These are phyloP conservation scores for barrel medic (Medicago truncatula) DNA, from an alignment of 306 rosid genomes.

Conservation along the genomic window DNA sequence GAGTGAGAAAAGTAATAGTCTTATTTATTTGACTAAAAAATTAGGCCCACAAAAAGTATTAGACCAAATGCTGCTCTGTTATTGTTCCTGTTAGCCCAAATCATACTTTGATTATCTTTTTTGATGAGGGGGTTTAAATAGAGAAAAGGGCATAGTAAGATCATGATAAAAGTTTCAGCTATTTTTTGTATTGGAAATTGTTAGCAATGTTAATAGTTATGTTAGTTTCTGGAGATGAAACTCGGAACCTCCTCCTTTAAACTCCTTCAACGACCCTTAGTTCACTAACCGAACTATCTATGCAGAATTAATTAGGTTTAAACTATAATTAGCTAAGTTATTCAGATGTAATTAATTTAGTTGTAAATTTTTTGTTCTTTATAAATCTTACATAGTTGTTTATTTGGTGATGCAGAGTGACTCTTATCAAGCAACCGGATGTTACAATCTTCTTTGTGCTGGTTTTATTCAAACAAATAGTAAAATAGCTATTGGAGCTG, in stretches of 20 bases:
- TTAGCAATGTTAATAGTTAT: too few relatives aligned
- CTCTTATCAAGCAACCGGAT: conserved; percentile 79
- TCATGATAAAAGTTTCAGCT: background rate
- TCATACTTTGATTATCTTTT: background rate
- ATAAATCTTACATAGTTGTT: background rate
- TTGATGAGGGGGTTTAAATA: background rate
- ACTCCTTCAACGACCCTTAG: too few relatives aligned
- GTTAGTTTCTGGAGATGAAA: too few relatives aligned
- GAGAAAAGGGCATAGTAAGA: background rate
- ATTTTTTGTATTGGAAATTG: too few relatives aligned
- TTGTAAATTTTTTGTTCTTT: background rate
- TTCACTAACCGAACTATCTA: too few relatives aligned
- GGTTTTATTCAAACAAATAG: conserved; percentile 86
- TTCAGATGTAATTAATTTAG: background rate
- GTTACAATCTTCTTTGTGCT: conserved; percentile 90
- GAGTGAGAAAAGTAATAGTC: too few relatives aligned
- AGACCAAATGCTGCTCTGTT: background rate
- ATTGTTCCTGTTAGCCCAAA: background rate
- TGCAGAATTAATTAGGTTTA: too few relatives aligned
- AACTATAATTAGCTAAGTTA: too few relatives aligned
- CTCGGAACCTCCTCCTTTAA: too few relatives aligned
- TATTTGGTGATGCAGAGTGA: conserved; percentile 62
- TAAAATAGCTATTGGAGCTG: conserved; percentile 89
- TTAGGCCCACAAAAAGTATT: background rate
- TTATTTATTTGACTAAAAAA: too few relatives aligned